Percentiles rank a stretch among this genome's conserved stretches.
phyloP scores from a whole-genome alignment of 148 eudicot species.

The Mesembryanthemum crystallinum region DNA sequence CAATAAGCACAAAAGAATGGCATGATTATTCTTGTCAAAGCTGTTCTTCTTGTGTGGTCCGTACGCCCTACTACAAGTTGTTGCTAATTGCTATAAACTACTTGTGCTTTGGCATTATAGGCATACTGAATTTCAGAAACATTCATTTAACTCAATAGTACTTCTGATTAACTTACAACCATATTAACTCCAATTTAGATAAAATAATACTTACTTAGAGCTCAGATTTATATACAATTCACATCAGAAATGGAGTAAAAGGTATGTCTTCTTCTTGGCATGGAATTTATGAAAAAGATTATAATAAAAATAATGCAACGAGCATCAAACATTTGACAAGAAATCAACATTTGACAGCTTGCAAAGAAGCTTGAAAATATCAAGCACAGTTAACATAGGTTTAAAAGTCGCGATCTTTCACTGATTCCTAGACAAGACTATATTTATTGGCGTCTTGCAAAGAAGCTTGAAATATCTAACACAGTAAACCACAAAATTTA shows the following conservation, averaged over 20 bases:
- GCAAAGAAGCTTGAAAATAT: background rate
- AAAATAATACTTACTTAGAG: too few species aligned
- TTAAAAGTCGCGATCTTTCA: background rate
- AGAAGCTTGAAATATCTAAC: background rate
- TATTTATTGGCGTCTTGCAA: background rate
- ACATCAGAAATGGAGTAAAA: background rate
- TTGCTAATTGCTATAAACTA: background rate
- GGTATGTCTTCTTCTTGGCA: background rate
- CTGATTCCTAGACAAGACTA: too few species aligned
- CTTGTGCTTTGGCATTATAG: background rate
- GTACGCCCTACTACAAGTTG: background rate
- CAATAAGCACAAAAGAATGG: background rate
- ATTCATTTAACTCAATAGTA: background rate
- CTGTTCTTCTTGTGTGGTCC: background rate
- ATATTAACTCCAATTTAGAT: too few species aligned
- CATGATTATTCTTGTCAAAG: background rate
- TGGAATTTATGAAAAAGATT: background rate
- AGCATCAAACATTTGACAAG: background rate
- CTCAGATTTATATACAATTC: background rate
- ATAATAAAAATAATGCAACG: background rate
- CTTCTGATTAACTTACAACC: too few species aligned
- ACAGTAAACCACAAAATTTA: background rate
- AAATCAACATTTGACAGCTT: constrained; percentile 9
- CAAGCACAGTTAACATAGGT: background rate
- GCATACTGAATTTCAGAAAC: background rate